Percentiles rank a stretch among this genome's conserved stretches.
Conservation (phyloP, 768 basidiomycete species). For the Omphalotus guepiniiformis region DNA sequence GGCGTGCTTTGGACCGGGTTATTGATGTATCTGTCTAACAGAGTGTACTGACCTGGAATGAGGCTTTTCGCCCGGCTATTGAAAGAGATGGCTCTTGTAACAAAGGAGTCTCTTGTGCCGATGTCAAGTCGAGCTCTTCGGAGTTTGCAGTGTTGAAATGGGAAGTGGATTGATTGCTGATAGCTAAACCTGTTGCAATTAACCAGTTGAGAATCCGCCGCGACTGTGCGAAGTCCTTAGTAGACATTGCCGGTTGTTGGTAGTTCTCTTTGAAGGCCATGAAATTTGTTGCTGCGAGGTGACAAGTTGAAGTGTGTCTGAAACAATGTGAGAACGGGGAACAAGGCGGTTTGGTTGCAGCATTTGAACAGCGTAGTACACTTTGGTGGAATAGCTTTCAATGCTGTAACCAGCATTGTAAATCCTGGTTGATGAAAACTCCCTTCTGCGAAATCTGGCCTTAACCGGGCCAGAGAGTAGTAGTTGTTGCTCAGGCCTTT, state of each 20-base stretch:
- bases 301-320: background rate
- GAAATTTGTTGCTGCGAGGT: slow-evolving; percentile 27
- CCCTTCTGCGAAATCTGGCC: background rate
- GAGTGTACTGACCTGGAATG: slow-evolving; percentile 30
- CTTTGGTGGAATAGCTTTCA: background rate
- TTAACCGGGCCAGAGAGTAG: background rate
- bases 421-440: background rate
- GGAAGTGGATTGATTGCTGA: slow-evolving; percentile 37
- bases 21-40: slow-evolving; percentile 30
- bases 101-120: slow-evolving; percentile 4
- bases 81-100: no score
- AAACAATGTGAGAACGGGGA: slow-evolving; percentile 5
- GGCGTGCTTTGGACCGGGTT: slow-evolving; percentile 30
- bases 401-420: background rate
- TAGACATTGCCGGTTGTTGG: slow-evolving; percentile 25
- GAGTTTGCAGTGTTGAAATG: slow-evolving; percentile 25
- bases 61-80: slow-evolving; percentile 22
- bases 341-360: slow-evolving; percentile 3
- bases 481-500: background rate
- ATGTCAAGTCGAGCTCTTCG: slow-evolving; percentile 19
- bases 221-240: slow-evolving; percentile 22
- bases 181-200: slow-evolving; percentile 35
- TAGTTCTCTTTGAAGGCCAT: slow-evolving; percentile 34
- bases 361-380: background rate
- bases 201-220: slow-evolving; percentile 32